These are phyloP conservation scores for Tulasnella sp. DNA, from an alignment of 768 basidiomycete genomes.

Conservation along the genomic window DNA sequence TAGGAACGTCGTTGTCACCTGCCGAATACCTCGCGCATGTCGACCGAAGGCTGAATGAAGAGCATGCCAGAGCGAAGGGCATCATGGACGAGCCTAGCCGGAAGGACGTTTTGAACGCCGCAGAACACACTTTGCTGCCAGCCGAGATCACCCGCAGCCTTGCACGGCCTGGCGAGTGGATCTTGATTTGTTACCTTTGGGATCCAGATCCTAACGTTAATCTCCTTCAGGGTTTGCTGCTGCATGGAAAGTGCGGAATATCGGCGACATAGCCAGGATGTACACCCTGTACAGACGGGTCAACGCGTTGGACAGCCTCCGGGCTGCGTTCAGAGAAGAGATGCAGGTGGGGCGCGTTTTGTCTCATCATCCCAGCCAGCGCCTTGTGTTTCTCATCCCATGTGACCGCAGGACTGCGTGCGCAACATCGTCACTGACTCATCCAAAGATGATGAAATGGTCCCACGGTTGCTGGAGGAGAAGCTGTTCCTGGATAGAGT, in stretches of 20 bases:
- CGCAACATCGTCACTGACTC: slow-evolving; percentile 59
- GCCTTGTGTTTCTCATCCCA: background rate
- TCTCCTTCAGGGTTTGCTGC: slow-evolving; percentile 39
- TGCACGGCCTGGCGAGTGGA: slow-evolving; percentile 41
- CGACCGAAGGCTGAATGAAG: slow-evolving; percentile 37
- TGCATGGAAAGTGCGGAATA: slow-evolving; percentile 50
- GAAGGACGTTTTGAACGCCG: slow-evolving; percentile 16
- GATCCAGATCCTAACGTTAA: background rate
- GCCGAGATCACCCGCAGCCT: slow-evolving; percentile 53
- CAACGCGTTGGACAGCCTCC: slow-evolving; percentile 51
- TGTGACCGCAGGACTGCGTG: slow-evolving; percentile 11
- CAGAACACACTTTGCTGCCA: slow-evolving; percentile 18
- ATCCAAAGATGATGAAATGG: slow-evolving; percentile 70
- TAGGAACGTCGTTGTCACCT: slow-evolving; percentile 43
- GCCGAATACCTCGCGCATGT: slow-evolving; percentile 54
- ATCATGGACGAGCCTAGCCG: slow-evolving; percentile 16
- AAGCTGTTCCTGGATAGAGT: slow-evolving; percentile 56
- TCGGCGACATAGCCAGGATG: slow-evolving; percentile 48
- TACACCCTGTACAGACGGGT: slow-evolving; percentile 63
- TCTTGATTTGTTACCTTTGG: background rate
- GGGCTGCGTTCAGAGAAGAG: slow-evolving; percentile 58
- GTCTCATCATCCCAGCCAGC: background rate
- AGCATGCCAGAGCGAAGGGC: background rate
- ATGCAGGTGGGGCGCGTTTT: slow-evolving; percentile 48
- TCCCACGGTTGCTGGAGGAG: slow-evolving; percentile 64